Base-by-base conservation (phyloP, 176 grass and related monocot species). In the Leersia perrieri region DNA sequence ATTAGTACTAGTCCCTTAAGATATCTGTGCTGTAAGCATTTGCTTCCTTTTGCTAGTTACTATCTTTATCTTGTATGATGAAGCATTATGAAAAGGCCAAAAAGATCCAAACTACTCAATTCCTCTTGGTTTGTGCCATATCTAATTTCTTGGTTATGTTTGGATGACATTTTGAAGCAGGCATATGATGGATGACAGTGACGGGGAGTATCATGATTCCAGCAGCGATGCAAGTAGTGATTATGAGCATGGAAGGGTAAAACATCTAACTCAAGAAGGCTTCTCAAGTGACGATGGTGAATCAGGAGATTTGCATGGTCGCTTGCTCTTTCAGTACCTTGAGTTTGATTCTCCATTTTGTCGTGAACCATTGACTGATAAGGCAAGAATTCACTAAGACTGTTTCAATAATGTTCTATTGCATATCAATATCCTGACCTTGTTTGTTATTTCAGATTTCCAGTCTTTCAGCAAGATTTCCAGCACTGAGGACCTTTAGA, bases 331-430 rank as follows among this genome's bases (percentile, higher is more conserved):
- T 80, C 80, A 91, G 20, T 87, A 83, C 71, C 70, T 87, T 35
- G 89, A 87, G 68, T 68, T 70, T 1, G 84, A 91, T 83, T 73
- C 80, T 72, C 89, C 84, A 20, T 91, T 80, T 45, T 62, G 82
- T 70, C 89, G 89, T 64, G 80, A 87, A 80, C 89, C 89, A 72
- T 84, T 91, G 36, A 68, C 80, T 80, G 84, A 91, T 64, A 89
- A 89, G 87, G 87, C 33, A 89, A 41, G 51, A 62, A 47, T 6
- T 70, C 8, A 53, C 32, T n/a, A 9, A 9, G 27, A 44, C 27
- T 18, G 30, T 20, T 23, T 84, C n/a, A 45, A 41, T 23, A 28
- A 10, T 70, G 14, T 64, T 63, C 51, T 22, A 16, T 87, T 22
- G 27, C 34, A 60, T 22, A 62, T 69, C 6, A n/a, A 14, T 63